A percentile compares a stretch with the other conserved stretches of the same genome.
Conservation (phyloP, 78 protist species). For the Dictyostelium firmibasis region DNA sequence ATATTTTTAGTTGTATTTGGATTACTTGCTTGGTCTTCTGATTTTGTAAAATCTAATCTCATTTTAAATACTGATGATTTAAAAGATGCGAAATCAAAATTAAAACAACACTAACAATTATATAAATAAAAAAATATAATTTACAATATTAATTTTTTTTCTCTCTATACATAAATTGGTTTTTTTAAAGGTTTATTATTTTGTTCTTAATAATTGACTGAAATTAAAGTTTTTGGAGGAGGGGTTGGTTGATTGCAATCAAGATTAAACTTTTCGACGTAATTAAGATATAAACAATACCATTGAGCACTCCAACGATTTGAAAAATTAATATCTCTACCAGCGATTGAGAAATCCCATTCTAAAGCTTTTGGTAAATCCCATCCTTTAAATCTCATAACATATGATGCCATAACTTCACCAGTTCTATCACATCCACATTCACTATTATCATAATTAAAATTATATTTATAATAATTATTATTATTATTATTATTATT, state of each 20-base stretch:
- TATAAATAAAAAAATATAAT: not conserved
- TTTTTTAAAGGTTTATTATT: not conserved
- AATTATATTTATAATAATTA: not conserved
- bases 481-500: not conserved
- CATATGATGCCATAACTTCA: slow-evolving; percentile 64
- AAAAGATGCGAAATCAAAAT: not conserved
- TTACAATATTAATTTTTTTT: not conserved
- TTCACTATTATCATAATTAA: not conserved
- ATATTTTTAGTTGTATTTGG: not conserved
- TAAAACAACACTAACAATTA: not conserved
- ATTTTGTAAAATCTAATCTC: not conserved
- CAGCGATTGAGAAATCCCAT: slow-evolving; percentile 59
- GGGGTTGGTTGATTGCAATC: slow-evolving; percentile 26
- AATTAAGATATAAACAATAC: slow-evolving; percentile 34
- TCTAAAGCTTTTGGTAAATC: slow-evolving; percentile 40
- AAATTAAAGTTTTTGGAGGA: not conserved
- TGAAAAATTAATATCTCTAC: slow-evolving; percentile 3
- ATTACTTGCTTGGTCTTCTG: slow-evolving; percentile 8
- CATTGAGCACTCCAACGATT: slow-evolving; percentile 27
- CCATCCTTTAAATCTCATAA: slow-evolving; percentile 12
- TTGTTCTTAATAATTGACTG: not conserved
- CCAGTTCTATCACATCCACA: slow-evolving; percentile 79
- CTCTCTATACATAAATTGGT: not conserved
- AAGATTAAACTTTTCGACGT: not conserved
- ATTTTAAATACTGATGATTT: slow-evolving; percentile 12